These are phyloP conservation scores for Dactylellina sp. DNA, from an alignment of 2,329 filamentous ascomycete genomes.

Conservation along the genomic window DNA sequence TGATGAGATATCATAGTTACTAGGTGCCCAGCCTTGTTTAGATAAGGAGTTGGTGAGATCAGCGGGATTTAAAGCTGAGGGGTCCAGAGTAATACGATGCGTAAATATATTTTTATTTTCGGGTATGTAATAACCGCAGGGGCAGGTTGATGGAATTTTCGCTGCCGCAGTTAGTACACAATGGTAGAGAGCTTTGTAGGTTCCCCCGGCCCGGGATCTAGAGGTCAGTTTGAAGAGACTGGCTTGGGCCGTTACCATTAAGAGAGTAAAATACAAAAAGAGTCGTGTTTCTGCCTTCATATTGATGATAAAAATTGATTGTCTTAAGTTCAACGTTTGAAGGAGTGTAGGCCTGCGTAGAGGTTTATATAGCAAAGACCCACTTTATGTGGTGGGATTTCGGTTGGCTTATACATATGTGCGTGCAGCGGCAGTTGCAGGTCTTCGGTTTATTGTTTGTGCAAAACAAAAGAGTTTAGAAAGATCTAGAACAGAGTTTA, in stretches of 20 bases:
- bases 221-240: slow-evolving; percentile 18
- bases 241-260: slow-evolving; percentile 23
- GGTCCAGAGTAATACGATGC: slow-evolving; percentile 17
- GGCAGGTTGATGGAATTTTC: background rate
- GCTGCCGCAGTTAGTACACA: background rate
- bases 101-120: slow-evolving; percentile 44
- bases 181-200: slow-evolving; percentile 8
- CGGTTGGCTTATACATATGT: too few species aligned
- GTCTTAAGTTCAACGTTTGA: too few species aligned
- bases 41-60: slow-evolving; percentile 14
- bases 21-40: slow-evolving; percentile 36
- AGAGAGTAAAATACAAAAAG: slow-evolving; percentile 29
- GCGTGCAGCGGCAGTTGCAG: too few species aligned
- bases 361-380: too few species aligned
- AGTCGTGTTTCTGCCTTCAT: slow-evolving; percentile 21
- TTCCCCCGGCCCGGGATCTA: background rate
- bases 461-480: too few species aligned
- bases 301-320: background rate
- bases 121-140: slow-evolving; percentile 53
- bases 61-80: background rate
- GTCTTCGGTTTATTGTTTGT: too few species aligned
- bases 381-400: too few species aligned
- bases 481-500: slow-evolving; percentile 6
- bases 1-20: slow-evolving; percentile 16
- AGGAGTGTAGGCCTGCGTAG: too few species aligned